Conservation (phyloP, 2,329 filamentous ascomycete genomes). For the Thielaviopsis populi region DNA sequence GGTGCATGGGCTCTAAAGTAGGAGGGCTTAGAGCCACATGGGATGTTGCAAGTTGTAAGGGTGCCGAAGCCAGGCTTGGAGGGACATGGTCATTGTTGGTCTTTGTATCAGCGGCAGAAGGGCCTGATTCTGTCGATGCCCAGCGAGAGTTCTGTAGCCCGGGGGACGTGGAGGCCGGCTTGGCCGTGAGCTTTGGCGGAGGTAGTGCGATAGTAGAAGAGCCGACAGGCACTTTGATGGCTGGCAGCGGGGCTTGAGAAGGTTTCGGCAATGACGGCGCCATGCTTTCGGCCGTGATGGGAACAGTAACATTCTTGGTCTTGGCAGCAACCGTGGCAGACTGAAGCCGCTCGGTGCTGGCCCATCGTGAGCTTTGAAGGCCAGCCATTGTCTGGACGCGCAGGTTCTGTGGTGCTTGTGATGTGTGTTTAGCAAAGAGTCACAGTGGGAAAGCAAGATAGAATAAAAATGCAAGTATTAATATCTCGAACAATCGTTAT, state of each 20-base stretch:
- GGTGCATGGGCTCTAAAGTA: background rate
- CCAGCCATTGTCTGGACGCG: slow-evolving; percentile 1
- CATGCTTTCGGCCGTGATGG: too few species aligned
- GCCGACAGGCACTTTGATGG: too few species aligned
- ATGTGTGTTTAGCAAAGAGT: background rate
- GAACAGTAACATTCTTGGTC: background rate
- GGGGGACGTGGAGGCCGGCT: background rate
- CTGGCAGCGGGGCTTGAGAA: too few species aligned
- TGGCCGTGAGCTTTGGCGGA: background rate
- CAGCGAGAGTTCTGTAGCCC: slow-evolving; percentile 12
- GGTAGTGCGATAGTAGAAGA: background rate
- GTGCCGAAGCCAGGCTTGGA: background rate
- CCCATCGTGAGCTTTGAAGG: slow-evolving; percentile 11
- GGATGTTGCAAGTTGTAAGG: background rate
- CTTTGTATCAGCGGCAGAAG: background rate
- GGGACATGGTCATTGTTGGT: background rate
- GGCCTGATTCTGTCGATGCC: slow-evolving; percentile 1
- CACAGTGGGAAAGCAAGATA: background rate
- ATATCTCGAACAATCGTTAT: background rate
- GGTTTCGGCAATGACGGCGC: background rate
- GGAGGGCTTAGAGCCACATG: background rate
- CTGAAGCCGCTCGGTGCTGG: background rate
- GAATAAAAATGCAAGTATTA: background rate
- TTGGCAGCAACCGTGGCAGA: background rate
- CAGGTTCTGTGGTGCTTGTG: background rate